Evolutionary conservation across 2,329 filamentous ascomycete genomes (phyloP), one percentile per base, ranked within the genome.

Genomic region (Colletotrichum endophyticum): DNA sequence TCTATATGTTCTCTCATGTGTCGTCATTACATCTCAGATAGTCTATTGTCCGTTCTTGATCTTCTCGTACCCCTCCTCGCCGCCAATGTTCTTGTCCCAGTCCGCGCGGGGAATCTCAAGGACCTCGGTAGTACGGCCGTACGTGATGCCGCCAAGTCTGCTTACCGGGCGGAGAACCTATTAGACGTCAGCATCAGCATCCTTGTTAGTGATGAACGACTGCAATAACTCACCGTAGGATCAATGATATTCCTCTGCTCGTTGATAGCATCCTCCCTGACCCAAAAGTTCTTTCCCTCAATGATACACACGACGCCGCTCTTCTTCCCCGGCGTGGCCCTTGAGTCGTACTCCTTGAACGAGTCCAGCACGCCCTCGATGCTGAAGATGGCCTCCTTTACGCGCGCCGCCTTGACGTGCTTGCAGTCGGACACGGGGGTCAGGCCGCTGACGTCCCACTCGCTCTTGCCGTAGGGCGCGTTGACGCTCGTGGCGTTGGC

Each of bases 211-310:
- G 16, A 25, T 62, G 44, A n/a, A 22, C 19, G 9, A 11, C 11
- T 19, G 1, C 30, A 7, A 22, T 4, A 56, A 86, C 90, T 86
- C 82, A 93, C 91, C 69, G 86, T 90, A 13, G 95, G 92, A 84
- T 98, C 94, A 73, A 99, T 88, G 57, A 95, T 80, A 79, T 92
- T 95, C 81, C 88, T 90, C 11, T 95, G 93, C 82, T 95, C 92
- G 80, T 98, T 95, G 77, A 98, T 87, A 4, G 96, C 96, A 85
- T 98, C 96, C 83, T 98, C 95, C 70, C 96, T 87, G 3, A 93
- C 95, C 95, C 96, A 98, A 82, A 98, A 98, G 32, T 93, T 89
- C 39, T 94, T 93, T 0, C 95, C 96, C 86, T 98, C 95, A 15
- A 98, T 88, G 39, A 98, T 90, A 3, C 91, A 94, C 78, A 98